These are phyloP conservation scores for Rhododendron williamsianum DNA, from an alignment of 148 eudicot species.

Conservation along the genomic window DNA sequence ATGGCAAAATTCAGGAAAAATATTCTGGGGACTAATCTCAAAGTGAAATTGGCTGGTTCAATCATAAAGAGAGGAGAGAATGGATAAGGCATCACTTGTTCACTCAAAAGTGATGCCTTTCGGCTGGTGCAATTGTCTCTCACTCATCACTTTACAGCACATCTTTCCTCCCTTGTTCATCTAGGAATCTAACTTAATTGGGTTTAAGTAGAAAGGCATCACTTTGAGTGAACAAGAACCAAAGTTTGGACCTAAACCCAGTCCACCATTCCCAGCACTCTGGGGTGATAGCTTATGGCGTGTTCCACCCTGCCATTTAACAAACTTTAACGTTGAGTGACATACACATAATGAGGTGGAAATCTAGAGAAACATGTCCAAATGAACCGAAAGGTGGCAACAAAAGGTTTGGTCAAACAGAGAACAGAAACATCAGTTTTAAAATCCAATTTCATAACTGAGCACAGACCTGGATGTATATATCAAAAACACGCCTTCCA, in stretches of 20 bases:
- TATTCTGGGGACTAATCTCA: not conserved
- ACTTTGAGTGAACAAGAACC: not conserved
- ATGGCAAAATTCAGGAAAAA: not conserved
- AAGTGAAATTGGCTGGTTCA: not conserved
- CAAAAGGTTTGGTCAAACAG: not conserved
- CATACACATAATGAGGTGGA: not conserved
- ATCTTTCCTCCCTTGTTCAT: not conserved
- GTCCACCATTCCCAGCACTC: not conserved
- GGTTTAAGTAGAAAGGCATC: not conserved
- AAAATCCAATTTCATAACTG: not conserved
- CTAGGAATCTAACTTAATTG: not conserved
- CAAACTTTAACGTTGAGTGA: not conserved
- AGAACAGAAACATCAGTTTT: not conserved
- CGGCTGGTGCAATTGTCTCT: not conserved
- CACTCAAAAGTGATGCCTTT: not conserved
- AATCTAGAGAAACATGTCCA: not conserved
- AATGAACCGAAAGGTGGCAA: not conserved
- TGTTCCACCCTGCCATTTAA: not conserved
- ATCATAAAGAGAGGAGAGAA: not conserved
- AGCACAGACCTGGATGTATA: constrained; percentile 60
- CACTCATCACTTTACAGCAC: not conserved
- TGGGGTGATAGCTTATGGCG: no score
- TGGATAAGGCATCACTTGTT: not conserved
- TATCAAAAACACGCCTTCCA: constrained; percentile 79
- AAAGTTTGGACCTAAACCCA: not conserved